Base-by-base conservation (phyloP, 805 yeast genomes). In the Kluyveromyces aestuarii region DNA sequence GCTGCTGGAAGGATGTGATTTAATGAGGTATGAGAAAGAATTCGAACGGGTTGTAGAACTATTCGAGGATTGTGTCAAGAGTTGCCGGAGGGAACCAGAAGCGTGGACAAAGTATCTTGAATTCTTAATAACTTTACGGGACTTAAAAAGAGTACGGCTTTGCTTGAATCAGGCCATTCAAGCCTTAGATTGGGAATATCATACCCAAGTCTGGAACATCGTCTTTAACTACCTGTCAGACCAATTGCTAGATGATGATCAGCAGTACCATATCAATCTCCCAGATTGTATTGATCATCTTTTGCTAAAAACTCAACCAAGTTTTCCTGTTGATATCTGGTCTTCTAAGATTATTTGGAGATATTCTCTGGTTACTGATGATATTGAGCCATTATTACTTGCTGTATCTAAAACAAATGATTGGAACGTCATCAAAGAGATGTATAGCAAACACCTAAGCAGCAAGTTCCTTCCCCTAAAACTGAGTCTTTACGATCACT, bases 21-120 rank as follows among this genome's bases (percentile, higher is more conserved):
- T 68, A 5, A 54, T 61, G 35, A 55, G 58, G 44, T 55, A 64
- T 50, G 54, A 48, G 18, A 48, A 51, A 3, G 73, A 71, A 50
- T 74, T 67, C 50, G 48, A 37, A 8, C 52, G 57, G 13, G 70
- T 76, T n/a, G 69, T 72, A 53, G 47, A 52, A 13, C 64, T 77
- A 17, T 84, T 77, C 60, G 76, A 76, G 41, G 57, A 69, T 25
- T 70, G 82, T 18, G 55, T 82, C 49, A 58, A 63, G 19, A 27
- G 39, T 8, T 56, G 53, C 33, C 33, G 27, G n/a, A 45, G 47
- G 16, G 44, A 37, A 36, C 51, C 82, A 61, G 72, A 73, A 4
- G 53, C 84, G 33, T 77, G 93, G 77, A 66, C 72, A 1, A 58
- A 74, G 51, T 84, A 79, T 49, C 65, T 83, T 41, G 55, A 66